Base-by-base conservation (phyloP, 75 land plant species). In the Selaginella tamariscina region DNA sequence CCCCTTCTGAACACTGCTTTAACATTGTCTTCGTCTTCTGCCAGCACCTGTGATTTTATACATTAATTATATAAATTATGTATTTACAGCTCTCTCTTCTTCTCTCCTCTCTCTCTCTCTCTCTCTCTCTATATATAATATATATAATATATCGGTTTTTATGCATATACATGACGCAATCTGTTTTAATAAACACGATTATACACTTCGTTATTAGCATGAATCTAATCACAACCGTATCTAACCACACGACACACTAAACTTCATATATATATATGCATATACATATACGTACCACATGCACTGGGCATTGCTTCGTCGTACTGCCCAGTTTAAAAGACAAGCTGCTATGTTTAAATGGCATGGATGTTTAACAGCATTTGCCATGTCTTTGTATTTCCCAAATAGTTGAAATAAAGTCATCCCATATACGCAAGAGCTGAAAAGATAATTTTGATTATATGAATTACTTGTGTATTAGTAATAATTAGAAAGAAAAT, bases 361-460 rank as follows among this genome's bases (percentile, higher is more conserved):
- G 70, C 97, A 95, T 2, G 99, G 99, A 70, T 87, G 82, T 66
- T 95, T 90, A 55, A 95, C 99, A 59, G 92, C 96, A 78, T 82
- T 74, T 21, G 96, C 99, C 97, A 91, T 86, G 74, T 95, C 99
- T 24, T 84, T 80, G 62, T 95, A 95, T 73, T 95, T 95, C 13
- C 99, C 99, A 74, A 90, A 95, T 65, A 95, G 75, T 78, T 95
- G 99, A 71, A 95, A 95, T 95, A 67, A 95, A 95, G 65, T 95
- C 99, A 77, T 95, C 97, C 97, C 99, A 90, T 91, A 70, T 91
- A 95, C 33, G 99, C 87, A 56, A 95, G 81, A 23, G 96, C 99
- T 96, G 90, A 68, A 13, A 27, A 65, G 26, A n/a, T 9, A 32
- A 30, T 27, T 22, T 28, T 2, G 44, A 70, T 32, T 23, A 64